Conservation (phyloP, 2,329 filamentous ascomycete species). For the Trichophyton equinum region DNA sequence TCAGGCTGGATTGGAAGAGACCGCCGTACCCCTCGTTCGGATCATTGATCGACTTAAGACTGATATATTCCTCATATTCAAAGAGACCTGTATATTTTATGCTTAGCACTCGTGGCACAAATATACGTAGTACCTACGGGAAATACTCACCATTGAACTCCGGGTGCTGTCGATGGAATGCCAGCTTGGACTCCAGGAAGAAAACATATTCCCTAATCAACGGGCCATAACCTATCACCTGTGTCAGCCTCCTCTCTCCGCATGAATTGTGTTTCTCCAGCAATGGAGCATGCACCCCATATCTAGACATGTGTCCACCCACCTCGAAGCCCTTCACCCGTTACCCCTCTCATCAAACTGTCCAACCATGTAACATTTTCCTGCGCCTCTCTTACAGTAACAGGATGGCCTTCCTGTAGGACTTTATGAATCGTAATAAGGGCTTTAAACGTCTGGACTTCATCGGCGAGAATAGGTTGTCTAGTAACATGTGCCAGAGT, state of each 20-base stretch:
- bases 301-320: constrained; percentile 14
- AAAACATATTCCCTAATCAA: constrained; percentile 95
- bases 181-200: constrained; percentile 84
- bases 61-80: constrained; percentile 98
- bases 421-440: constrained; percentile 97
- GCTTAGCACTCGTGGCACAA: constrained; percentile 7
- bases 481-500: constrained; percentile 32
- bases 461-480: constrained; percentile 94
- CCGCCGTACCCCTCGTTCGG: constrained; percentile 74
- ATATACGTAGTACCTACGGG: neutral
- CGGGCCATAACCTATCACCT: constrained; percentile 58
- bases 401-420: constrained; percentile 86
- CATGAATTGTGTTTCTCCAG: constrained; percentile 1
- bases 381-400: constrained; percentile 77
- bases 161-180: constrained; percentile 91
- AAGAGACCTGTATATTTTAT: constrained; percentile 50
- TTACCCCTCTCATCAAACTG: constrained; percentile 70
- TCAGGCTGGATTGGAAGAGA: neutral
- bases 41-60: constrained; percentile 94
- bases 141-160: constrained; percentile 71
- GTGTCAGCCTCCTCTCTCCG: neutral
- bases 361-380: constrained; percentile 83
- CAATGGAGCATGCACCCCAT: constrained; percentile 5
- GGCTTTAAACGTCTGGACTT: constrained; percentile 97
- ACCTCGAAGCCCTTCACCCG: constrained; percentile 72